Evolutionary conservation across 164 flowering plant species (phyloP).

Genomic region (Liquidambar formosana): DNA sequence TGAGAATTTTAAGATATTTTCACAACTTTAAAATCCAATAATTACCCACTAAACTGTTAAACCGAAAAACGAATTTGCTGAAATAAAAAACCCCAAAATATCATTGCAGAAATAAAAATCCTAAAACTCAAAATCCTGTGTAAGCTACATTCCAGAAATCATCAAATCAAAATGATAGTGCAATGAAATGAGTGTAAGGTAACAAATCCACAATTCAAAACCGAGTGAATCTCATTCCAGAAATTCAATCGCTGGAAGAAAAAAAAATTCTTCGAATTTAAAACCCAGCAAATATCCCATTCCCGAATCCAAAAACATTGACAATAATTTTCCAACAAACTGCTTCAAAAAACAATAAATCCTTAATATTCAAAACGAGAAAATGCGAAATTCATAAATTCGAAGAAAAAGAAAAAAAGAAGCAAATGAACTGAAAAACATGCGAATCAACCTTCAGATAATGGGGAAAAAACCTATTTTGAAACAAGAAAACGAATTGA

Average conservation of each 20-base stretch:
- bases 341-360: conserved; percentile 3
- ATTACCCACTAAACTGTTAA: not conserved
- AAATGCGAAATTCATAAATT: not conserved
- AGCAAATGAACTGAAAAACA: too few relatives aligned
- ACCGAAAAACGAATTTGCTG: too few relatives aligned
- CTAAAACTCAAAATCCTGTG: too few relatives aligned
- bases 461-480: too few relatives aligned
- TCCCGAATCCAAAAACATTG: not conserved
- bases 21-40: not conserved
- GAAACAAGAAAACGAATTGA: too few relatives aligned
- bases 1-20: too few relatives aligned
- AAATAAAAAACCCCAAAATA: not conserved
- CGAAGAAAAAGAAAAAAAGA: not conserved
- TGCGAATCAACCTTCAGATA: too few relatives aligned
- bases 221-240: not conserved
- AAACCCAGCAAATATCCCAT: not conserved
- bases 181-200: not conserved
- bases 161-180: too few relatives aligned
- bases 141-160: too few relatives aligned
- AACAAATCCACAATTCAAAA: conserved; percentile 1
- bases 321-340: not conserved
- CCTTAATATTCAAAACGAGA: not conserved
- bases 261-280: not conserved
- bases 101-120: not conserved
- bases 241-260: too few relatives aligned